Percentiles rank a stretch among this genome's conserved stretches.
These are phyloP conservation scores for Reutealis trisperma DNA, from an alignment of 345 rosid genomes.

Conservation along the genomic window DNA sequence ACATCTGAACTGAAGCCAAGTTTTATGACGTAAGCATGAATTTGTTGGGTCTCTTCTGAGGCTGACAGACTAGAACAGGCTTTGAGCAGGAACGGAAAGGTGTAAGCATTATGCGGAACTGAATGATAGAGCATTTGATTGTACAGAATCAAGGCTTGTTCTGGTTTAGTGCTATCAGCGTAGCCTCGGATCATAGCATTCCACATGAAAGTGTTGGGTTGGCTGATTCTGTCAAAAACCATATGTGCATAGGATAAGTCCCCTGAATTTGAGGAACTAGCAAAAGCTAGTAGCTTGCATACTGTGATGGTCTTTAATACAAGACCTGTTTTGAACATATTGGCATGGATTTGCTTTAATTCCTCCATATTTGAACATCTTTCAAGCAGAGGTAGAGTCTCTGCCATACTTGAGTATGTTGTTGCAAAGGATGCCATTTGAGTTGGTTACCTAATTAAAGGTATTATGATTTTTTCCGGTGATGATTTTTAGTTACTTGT, in stretches of 20 bases:
- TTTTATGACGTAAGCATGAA: slow-evolving; percentile 57
- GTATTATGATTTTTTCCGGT: neutral
- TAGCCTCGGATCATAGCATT: slow-evolving; percentile 68
- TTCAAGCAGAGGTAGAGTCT: slow-evolving; percentile 43
- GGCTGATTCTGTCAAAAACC: slow-evolving; percentile 44
- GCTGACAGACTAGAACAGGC: slow-evolving; percentile 57
- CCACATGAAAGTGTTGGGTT: slow-evolving; percentile 58
- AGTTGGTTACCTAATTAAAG: neutral
- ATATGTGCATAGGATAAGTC: slow-evolving; percentile 48
- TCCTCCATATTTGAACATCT: slow-evolving; percentile 51
- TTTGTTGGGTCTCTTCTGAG: slow-evolving; percentile 48
- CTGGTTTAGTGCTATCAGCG: slow-evolving; percentile 43
- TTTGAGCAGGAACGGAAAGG: slow-evolving; percentile 74
- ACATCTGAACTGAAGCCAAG: slow-evolving; percentile 49
- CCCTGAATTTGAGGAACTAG: slow-evolving; percentile 29
- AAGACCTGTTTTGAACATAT: slow-evolving; percentile 56
- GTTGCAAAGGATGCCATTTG: slow-evolving; percentile 23
- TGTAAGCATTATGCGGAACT: slow-evolving; percentile 49
- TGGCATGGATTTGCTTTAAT: slow-evolving; percentile 63
- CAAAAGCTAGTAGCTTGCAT: slow-evolving; percentile 51
- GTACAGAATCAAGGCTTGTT: slow-evolving; percentile 50
- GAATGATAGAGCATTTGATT: slow-evolving; percentile 49
- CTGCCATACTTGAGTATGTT: slow-evolving; percentile 20
- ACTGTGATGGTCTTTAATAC: slow-evolving; percentile 33
- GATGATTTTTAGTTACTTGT: neutral